A percentile compares a stretch with the other conserved stretches of the same genome.
phyloP scores from a whole-genome alignment of 768 basidiomycete genomes.

The Saitozyma podzolica region DNA sequence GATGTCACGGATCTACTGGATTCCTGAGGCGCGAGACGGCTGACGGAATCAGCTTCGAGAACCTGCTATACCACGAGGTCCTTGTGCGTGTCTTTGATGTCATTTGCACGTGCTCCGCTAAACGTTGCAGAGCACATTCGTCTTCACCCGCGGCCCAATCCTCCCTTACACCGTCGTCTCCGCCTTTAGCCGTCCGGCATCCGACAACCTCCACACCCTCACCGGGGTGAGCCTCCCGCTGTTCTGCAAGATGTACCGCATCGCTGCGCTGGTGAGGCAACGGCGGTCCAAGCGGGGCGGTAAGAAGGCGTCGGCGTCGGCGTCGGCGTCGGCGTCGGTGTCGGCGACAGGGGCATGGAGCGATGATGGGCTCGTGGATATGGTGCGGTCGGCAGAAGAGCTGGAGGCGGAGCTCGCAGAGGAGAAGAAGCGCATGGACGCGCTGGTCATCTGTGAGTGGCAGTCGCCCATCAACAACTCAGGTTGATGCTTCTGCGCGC shows the following conservation, averaged over 20 bases:
- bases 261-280: slow-evolving; percentile 5
- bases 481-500: too few species aligned
- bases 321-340: too few species aligned
- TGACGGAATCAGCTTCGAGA: slow-evolving; percentile 29
- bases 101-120: neutral
- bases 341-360: slow-evolving; percentile 14
- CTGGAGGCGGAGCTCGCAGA: slow-evolving; percentile 23
- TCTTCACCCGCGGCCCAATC: slow-evolving; percentile 23
- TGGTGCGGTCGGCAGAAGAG: slow-evolving; percentile 21
- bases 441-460: too few species aligned
- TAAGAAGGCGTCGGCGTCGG: too few species aligned
- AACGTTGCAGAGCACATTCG: slow-evolving; percentile 21
- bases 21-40: slow-evolving; percentile 15
- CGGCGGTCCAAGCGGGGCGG: too few species aligned
- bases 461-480: too few species aligned
- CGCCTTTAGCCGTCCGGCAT: slow-evolving; percentile 8
- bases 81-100: slow-evolving; percentile 17
- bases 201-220: slow-evolving; percentile 12
- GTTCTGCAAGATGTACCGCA: slow-evolving; percentile 25
- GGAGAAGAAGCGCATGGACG: slow-evolving; percentile 24
- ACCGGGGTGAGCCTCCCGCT: too few species aligned
- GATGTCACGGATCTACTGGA: neutral
- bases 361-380: slow-evolving; percentile 31
- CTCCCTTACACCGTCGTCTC: slow-evolving; percentile 8
- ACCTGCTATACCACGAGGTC: slow-evolving; percentile 37